Percentiles rank a stretch among this genome's conserved stretches.
These are phyloP conservation scores for Russula abietina DNA, from an alignment of 768 basidiomycete genomes.

Conservation along the genomic window DNA sequence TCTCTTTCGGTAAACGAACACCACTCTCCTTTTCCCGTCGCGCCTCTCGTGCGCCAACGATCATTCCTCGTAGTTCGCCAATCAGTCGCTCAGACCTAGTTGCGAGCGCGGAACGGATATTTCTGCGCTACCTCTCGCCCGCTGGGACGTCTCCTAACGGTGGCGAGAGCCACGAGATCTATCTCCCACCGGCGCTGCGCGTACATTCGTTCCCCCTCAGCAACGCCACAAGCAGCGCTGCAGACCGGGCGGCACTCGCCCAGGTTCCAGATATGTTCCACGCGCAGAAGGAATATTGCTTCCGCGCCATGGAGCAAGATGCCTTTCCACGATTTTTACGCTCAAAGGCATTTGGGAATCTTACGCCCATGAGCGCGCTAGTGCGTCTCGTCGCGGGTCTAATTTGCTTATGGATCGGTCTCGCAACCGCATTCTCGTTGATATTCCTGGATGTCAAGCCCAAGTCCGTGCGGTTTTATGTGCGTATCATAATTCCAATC, in stretches of 20 bases:
- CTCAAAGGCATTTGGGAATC: slow-evolving; percentile 95
- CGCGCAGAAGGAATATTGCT: slow-evolving; percentile 94
- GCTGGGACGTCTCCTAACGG: slow-evolving; percentile 69
- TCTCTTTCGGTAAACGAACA: slow-evolving; percentile 68
- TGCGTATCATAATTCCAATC: slow-evolving; percentile 42
- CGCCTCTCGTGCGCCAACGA: slow-evolving; percentile 83
- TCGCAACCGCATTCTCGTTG: slow-evolving; percentile 83
- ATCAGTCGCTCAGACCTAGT: slow-evolving; percentile 88
- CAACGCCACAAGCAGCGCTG: slow-evolving; percentile 62
- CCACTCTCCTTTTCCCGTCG: slow-evolving; percentile 73
- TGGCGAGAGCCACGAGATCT: slow-evolving; percentile 93
- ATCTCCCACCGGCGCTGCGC: slow-evolving; percentile 88
- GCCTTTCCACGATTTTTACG: slow-evolving; percentile 92
- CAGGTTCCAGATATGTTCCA: slow-evolving; percentile 97
- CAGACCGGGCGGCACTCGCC: slow-evolving; percentile 72
- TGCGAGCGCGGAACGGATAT: slow-evolving; percentile 93
- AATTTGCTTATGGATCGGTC: slow-evolving; percentile 89
- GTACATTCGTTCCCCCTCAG: slow-evolving; percentile 86
- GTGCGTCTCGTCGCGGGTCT: slow-evolving; percentile 82
- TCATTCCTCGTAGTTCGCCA: slow-evolving; percentile 87
- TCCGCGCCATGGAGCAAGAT: slow-evolving; percentile 93
- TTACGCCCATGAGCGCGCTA: slow-evolving; percentile 86
- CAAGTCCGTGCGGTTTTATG: slow-evolving; percentile 90
- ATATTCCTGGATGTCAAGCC: slow-evolving; percentile 92
- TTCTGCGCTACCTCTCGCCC: slow-evolving; percentile 86